Evolutionary conservation across 495 filamentous ascomycete genomes (phyloP), one percentile per base, ranked within the genome.

Genomic region (Daldinia vernicosa): DNA sequence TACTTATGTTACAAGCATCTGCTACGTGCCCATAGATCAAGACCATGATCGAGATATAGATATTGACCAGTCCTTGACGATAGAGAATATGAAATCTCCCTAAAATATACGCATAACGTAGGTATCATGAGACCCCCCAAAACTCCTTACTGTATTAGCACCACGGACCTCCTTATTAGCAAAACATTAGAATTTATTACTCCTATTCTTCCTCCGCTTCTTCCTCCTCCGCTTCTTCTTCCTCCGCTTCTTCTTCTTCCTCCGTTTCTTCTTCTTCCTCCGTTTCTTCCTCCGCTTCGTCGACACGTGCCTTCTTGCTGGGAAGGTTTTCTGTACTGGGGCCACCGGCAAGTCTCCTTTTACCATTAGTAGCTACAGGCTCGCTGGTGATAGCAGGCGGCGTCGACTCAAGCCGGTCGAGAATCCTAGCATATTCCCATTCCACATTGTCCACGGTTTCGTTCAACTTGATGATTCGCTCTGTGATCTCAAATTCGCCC

Each of bases 401-500:
- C 74, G 19, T 75, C 17, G 57, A 50, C 59, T 77, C 75, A 14
- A 77, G 27, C 70, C 77, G 22, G 66, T 77, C 78, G 60, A 98
- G 80, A 33, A 95, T 79, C 43, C 88, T 81, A 32, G 88, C 87
- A 79, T 95, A 98, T 30, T 95, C 94, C 59, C 90, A 91, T 77
- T 93, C 89, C n/a, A 97, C 89, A 67, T 88, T 88, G 2, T 83
- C 82, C 8, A 94, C 84, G 11, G 91, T 91, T 72, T 93, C 89
- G 71, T 94, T 90, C 22, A 98, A 82, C 80, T 93, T 95, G 71
- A 93, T 85, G 11, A 93, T 87, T 24, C 93, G 87, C 62, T 97
- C 95, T 5, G 77, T 77, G 27, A 86, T 78, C 70, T 97, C 93
- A 40, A 98, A 70, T 82, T 98, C 93, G 19, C 87, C 87, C 11